phyloP scores from a whole-genome alignment of 202 grass and related monocot species.

The Alloteropsis angusta region DNA sequence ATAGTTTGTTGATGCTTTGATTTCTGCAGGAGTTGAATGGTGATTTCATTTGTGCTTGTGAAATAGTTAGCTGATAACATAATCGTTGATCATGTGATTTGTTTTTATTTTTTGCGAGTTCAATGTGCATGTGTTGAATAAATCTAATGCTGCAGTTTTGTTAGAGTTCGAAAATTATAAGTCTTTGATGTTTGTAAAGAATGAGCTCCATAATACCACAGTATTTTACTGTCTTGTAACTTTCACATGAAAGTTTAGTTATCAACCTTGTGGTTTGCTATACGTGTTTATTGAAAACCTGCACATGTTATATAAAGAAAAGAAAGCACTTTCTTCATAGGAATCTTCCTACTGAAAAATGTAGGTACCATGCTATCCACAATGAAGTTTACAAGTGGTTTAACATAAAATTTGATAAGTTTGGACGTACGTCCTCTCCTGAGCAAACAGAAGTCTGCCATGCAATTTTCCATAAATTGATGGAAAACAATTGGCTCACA shows the following conservation, averaged over 20 bases:
- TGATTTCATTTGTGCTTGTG: neutral
- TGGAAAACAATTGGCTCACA: constrained; percentile 91
- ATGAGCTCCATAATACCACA: neutral
- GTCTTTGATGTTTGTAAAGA: neutral
- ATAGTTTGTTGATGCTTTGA: neutral
- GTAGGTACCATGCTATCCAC: constrained; percentile 88
- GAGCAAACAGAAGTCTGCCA: constrained; percentile 89
- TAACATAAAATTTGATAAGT: constrained; percentile 91
- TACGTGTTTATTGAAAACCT: neutral
- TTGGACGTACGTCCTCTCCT: constrained; percentile 73
- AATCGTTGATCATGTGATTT: neutral
- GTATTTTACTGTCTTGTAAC: neutral
- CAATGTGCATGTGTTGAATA: neutral
- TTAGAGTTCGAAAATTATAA: neutral
- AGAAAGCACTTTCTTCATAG: neutral
- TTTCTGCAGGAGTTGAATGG: neutral
- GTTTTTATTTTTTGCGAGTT: neutral
- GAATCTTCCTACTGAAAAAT: constrained; percentile 16
- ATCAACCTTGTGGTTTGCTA: neutral
- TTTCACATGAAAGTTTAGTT: neutral
- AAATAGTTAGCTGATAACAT: neutral
- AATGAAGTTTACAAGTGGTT: constrained; percentile 92
- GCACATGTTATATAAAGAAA: neutral
- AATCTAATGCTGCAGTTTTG: neutral
- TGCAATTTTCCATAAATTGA: constrained; percentile 78